Base-by-base conservation (phyloP, 352 stramenopile genomes). In the Globisporangium irregulare region DNA sequence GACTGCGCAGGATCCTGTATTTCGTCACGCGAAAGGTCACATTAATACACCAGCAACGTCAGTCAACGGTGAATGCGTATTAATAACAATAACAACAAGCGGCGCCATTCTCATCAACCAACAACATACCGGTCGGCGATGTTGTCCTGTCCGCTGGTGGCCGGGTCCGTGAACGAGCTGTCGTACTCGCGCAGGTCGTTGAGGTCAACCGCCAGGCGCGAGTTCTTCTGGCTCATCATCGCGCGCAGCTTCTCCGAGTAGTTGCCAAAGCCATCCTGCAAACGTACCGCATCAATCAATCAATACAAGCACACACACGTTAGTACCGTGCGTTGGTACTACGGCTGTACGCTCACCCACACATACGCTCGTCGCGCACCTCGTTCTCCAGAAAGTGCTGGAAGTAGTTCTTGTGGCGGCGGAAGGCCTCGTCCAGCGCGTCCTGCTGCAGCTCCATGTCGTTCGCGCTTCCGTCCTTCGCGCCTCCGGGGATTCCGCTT, bases 121-220 rank as follows among this genome's bases (percentile, higher is more conserved):
- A 43, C 18, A n/a, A 32, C 18, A n/a, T 46, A 73, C 58, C 75
- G 67, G 73, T 90, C 84, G 18, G 87, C 84, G 70, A 93, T 93
- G 68, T 94, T 94, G 63, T 93, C 84, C 69, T 87, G 78, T 15
- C 64, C 73, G 68, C 68, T 75, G 48, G 81, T 77, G 27, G 81
- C 80, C 38, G 77, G 55, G 71, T 91, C 79, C 46, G 78, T 84
- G 73, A 97, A 93, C 51, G 84, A 80, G 50, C 82, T 86, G 78
- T 98, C 91, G 76, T 97, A 97, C 66, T 95, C 87, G 63, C 91
- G 81, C 48, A 98, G 73, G 67, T 98, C 87, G 69, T 97, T 97
- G 9, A 98, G 79, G 69, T 97, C 87, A 43, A 98, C 79, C 10
- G 94, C 70, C 12, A 98, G 74, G 7, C 93, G 84, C 59, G 76